phyloP scores from a whole-genome alignment of 2,329 filamentous ascomycete species.

The Hymenoscyphus fructigenus region DNA sequence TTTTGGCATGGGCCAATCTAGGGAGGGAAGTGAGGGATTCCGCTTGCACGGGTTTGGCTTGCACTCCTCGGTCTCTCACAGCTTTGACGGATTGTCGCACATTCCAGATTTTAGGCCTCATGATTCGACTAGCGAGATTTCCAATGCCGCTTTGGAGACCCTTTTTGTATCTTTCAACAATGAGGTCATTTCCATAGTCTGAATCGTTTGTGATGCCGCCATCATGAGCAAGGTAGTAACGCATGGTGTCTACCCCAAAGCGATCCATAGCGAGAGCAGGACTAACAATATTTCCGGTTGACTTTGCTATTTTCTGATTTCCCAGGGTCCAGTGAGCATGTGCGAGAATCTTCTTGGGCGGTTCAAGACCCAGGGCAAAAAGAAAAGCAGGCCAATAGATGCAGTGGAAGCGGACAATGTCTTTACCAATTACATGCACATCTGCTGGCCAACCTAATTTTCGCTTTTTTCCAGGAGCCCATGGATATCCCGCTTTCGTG shows the following conservation, averaged over 20 bases:
- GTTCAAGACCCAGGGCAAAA: conserved; percentile 78
- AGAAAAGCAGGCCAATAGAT: conserved; percentile 98
- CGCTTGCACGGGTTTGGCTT: conserved; percentile 36
- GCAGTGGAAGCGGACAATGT: conserved; percentile 94
- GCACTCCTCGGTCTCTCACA: conserved; percentile 25
- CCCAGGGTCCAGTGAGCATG: conserved; percentile 97
- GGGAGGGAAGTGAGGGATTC: conserved; percentile 43
- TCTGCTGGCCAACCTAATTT: conserved; percentile 82
- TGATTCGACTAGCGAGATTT: conserved; percentile 73
- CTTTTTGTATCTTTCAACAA: conserved; percentile 77
- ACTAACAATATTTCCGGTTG: conserved; percentile 90
- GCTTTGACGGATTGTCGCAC: conserved; percentile 50
- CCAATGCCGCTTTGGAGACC: conserved; percentile 75
- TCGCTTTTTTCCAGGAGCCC: conserved; percentile 63
- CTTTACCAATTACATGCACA: conserved; percentile 91
- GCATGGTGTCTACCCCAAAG: conserved; percentile 83
- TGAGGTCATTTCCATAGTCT: conserved; percentile 77
- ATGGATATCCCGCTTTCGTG: conserved; percentile 84
- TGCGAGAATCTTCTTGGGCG: conserved; percentile 77
- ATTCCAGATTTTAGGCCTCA: conserved; percentile 67
- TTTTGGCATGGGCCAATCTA: conserved; percentile 48
- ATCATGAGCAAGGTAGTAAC: conserved; percentile 83
- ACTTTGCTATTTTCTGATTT: conserved; percentile 94
- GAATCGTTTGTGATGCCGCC: conserved; percentile 76
- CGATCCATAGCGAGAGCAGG: conserved; percentile 88